Evolutionary conservation across 2,329 filamentous ascomycete species (phyloP).

Genomic region (Aureobasidium sp.): DNA sequence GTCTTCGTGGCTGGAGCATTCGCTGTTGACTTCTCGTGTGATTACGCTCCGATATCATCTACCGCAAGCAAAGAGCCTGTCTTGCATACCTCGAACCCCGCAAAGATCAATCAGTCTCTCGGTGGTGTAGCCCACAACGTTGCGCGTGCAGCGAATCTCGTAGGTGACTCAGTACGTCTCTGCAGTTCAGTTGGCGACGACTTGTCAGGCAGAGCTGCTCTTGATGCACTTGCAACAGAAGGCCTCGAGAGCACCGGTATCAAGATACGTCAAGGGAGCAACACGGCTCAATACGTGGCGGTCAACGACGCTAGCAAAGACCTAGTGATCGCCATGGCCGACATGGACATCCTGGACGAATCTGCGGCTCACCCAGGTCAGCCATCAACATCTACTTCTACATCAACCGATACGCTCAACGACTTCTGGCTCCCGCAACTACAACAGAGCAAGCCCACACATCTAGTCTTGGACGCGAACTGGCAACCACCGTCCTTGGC

Average conservation of each 20-base stretch:
- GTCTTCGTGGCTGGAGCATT: conserved; percentile 88
- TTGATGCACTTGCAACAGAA: conserved; percentile 56
- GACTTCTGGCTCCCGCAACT: conserved; percentile 57
- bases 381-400: conserved; percentile 21
- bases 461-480: conserved; percentile 82
- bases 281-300: conserved; percentile 87
- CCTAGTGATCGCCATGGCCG: conserved; percentile 87
- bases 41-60: conserved; percentile 52
- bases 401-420: conserved; percentile 45
- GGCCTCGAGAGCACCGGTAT: conserved; percentile 62
- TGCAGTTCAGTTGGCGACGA: conserved; percentile 80
- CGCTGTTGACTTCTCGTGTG: conserved; percentile 80
- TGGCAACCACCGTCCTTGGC: conserved; percentile 63
- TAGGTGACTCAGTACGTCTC: conserved; percentile 60
- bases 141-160: conserved; percentile 70
- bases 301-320: conserved; percentile 79
- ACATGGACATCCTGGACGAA: conserved; percentile 73
- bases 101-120: conserved; percentile 71
- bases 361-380: conserved; percentile 6
- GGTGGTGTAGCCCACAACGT: conserved; percentile 93
- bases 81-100: conserved; percentile 78
- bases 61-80: conserved; percentile 40
- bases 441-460: conserved; percentile 54
- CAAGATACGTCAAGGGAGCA: conserved; percentile 45
- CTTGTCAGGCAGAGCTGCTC: conserved; percentile 64